These are phyloP conservation scores for Nakataea oryzae DNA, from an alignment of 2,329 filamentous ascomycete species.

Conservation along the genomic window DNA sequence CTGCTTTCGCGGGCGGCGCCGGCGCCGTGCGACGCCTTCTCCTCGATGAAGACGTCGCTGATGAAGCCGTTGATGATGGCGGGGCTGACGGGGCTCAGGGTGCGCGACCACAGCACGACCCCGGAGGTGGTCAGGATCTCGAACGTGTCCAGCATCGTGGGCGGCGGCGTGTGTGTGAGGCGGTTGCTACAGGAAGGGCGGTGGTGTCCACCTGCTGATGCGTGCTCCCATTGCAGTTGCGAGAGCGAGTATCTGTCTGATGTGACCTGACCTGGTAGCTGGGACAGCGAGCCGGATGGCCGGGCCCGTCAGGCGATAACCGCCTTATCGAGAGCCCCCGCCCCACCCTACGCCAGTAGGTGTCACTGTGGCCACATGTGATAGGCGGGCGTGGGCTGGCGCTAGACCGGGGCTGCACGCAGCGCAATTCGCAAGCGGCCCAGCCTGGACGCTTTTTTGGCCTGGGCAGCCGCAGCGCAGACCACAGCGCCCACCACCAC, in stretches of 20 bases:
- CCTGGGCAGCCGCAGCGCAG: no score
- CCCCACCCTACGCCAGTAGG: background rate
- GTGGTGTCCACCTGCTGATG: background rate
- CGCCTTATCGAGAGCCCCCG: background rate
- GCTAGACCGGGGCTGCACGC: no score
- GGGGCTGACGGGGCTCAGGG: slow-evolving; percentile 68
- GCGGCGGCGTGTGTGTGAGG: background rate
- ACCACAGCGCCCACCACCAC: no score
- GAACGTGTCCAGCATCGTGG: slow-evolving; percentile 83
- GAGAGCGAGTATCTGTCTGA: background rate
- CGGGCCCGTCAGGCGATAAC: no score
- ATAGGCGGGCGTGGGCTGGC: background rate
- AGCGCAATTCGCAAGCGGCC: no score
- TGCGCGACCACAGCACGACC: slow-evolving; percentile 92
- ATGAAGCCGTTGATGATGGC: slow-evolving; percentile 91
- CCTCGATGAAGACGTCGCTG: slow-evolving; percentile 94
- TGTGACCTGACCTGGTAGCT: background rate
- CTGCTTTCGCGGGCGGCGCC: slow-evolving; percentile 44
- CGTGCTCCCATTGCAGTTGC: background rate
- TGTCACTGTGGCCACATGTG: background rate
- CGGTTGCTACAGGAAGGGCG: background rate
- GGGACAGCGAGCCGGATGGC: background rate
- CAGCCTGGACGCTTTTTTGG: no score
- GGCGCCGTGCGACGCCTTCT: slow-evolving; percentile 56
- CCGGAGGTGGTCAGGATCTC: slow-evolving; percentile 94